phyloP scores from a whole-genome alignment of 2,329 filamentous ascomycete genomes.

The Taxawa tesnikishii region DNA sequence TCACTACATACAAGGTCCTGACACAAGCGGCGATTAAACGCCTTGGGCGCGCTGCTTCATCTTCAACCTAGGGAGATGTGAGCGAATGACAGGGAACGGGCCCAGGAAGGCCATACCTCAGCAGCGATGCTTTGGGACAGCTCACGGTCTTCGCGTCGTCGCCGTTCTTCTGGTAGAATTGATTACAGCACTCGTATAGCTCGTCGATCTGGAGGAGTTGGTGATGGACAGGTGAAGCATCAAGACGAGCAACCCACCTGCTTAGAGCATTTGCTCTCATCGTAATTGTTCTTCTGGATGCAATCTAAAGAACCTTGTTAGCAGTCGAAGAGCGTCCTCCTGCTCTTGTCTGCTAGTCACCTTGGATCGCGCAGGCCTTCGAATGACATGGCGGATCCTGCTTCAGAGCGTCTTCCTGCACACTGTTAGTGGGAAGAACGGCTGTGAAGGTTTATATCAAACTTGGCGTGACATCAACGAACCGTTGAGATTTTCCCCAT shows the following conservation, averaged over 20 bases:
- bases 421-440: too few species aligned
- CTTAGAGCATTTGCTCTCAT: conserved; percentile 70
- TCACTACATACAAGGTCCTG: conserved; percentile 5
- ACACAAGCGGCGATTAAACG: conserved; percentile 1
- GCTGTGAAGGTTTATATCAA: too few species aligned
- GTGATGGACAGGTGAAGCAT: neutral
- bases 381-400: conserved; percentile 74
- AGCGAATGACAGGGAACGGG: neutral
- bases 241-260: conserved; percentile 21
- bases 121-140: conserved; percentile 71
- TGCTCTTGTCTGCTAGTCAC: conserved; percentile 33
- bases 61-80: conserved; percentile 45
- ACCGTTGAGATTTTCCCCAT: too few species aligned
- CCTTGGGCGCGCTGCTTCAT: conserved; percentile 59
- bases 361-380: conserved; percentile 82
- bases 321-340: conserved; percentile 1
- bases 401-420: conserved; percentile 59
- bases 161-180: conserved; percentile 72
- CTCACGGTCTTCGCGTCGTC: conserved; percentile 64
- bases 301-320: conserved; percentile 47
- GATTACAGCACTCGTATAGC: conserved; percentile 85
- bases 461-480: too few species aligned
- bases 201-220: conserved; percentile 54
- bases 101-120: conserved; percentile 38
- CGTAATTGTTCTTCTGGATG: conserved; percentile 69